Evolutionary conservation across 371 early-diverging fungal species (phyloP).

Genomic region (Rhizopus arrhizus): DNA sequence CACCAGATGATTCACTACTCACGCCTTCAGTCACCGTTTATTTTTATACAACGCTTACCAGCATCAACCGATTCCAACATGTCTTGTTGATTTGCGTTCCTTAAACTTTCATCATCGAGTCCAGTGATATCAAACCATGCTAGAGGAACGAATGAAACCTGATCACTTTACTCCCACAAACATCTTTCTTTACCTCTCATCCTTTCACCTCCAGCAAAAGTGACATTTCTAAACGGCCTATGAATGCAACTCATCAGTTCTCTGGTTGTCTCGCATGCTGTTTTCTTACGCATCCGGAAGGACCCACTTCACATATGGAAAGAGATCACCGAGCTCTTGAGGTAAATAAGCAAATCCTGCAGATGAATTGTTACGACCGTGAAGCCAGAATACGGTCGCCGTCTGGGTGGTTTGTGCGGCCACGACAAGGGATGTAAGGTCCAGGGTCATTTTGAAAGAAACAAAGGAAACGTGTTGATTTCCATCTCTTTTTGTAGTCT

Average conservation of each 20-base stretch:
- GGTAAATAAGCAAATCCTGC: slow-evolving; percentile 44
- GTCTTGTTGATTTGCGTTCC: background rate
- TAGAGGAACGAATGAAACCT: background rate
- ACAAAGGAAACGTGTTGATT: no score
- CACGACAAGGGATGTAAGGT: background rate
- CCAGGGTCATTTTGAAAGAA: no score
- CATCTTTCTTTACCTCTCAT: no score
- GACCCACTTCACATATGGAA: slow-evolving; percentile 14
- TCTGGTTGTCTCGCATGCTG: no score
- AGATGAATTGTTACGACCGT: slow-evolving; percentile 60
- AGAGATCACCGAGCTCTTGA: background rate
- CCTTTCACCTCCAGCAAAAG: no score
- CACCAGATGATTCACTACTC: slow-evolving; percentile 11
- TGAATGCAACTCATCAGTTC: no score
- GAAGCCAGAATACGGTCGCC: slow-evolving; percentile 58
- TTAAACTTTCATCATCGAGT: background rate
- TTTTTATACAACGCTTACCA: background rate
- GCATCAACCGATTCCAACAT: slow-evolving; percentile 11
- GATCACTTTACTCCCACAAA: no score
- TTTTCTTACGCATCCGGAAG: slow-evolving; percentile 5
- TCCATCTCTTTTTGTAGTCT: no score
- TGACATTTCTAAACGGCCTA: background rate
- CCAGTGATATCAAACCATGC: slow-evolving; percentile 12
- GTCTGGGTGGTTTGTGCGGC: slow-evolving; percentile 37
- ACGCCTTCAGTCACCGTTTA: background rate